Evolutionary conservation across 192 early-diverging fungal genomes (phyloP), one percentile per base, ranked within the genome.

Genomic region (Mortierella claussenii): DNA sequence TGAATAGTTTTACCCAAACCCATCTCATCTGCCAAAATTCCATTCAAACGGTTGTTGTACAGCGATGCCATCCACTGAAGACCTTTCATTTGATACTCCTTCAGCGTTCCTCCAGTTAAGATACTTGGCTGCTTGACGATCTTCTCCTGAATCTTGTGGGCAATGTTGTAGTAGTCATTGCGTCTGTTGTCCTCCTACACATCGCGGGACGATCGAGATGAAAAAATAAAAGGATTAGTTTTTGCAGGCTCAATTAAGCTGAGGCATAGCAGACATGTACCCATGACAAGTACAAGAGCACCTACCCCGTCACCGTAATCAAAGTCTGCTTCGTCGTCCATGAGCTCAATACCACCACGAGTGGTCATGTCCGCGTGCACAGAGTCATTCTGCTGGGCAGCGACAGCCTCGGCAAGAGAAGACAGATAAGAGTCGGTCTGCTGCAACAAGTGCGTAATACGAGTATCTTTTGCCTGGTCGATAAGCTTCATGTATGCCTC

Each of bases 11-110:
- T 92, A 36, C 92, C 92, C 36, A 92, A 79, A 53, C 91, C 94
- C 95, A 98, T 98, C 82, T 96, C 94, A 75, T 98, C 97, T 50
- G 97, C 97, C 59, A 99, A 71, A 68, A 99, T 98, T 46, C 98
- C 98, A 79, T 99, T 99, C 32, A 99, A 82, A 49, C 94, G 80
- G 81, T 99, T 99, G 80, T 99, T 99, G 84, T 98, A 99, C 48
- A 99, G 82, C 18, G 96, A 97, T 24, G 98, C 94, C 97, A 99
- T 98, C 98, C 98, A 99, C 85, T 99, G 91, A 23, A 99, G 83
- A 60, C 98, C 98, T 65, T 94, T 97, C 65, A 81, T 67, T 79
- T 96, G 98, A 80, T 99, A 99, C 27, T 98, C 97, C 81, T 99
- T 99, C 50, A 99, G 81, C 20, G 80, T 86, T 42, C 98, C 98